Base-by-base conservation (phyloP, 345 rosid species). In the Odontarrhena argentea region DNA sequence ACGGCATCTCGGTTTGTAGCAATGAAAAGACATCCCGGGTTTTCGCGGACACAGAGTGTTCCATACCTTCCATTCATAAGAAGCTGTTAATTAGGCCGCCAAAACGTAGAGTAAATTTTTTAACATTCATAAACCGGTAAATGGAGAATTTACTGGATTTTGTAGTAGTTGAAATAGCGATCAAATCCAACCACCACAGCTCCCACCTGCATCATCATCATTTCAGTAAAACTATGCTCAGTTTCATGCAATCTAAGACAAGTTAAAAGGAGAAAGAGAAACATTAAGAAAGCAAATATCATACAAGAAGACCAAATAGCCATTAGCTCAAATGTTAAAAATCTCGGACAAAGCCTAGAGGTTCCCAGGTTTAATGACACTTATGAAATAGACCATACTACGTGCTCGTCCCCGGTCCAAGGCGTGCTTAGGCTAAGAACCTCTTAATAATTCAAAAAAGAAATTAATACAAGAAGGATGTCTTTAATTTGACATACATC, bases 101-200 rank as follows among this genome's bases (percentile, higher is more conserved):
- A 46, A 63, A 63, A 71, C 24, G 12, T 56, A 2, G 13, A 48
- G 36, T 24, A 37, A 18, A 34, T 11, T 46, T 11, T 34, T 15
- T 15, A 66, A 51, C 50, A 60, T 15, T 22, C n/a, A 66, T 8
- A 45, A 43, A 66, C 12, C 10, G 3, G 49, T 6, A 32, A 11
- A 0, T 2, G 5, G 38, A 62, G 42, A 42, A 67, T 90, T 69
- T 83, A 87, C 97, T 88, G 97, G 57, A 94, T 78, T 80, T 94
- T 94, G 84, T 84, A 91, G 83, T 91, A 94, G 79, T 91, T 94
- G 80, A 94, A 83, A 67, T 68, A 73, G 18, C 96, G 96, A 63
- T 91, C 97, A 57, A 88, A 78, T 67, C 99, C 97, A 78, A 91
- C 96, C 44, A 91, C 99, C 63, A 94, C 96, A 71, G 96, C 97